phyloP scores from a whole-genome alignment of 202 grass and related monocot species.

The Carex arenaria region DNA sequence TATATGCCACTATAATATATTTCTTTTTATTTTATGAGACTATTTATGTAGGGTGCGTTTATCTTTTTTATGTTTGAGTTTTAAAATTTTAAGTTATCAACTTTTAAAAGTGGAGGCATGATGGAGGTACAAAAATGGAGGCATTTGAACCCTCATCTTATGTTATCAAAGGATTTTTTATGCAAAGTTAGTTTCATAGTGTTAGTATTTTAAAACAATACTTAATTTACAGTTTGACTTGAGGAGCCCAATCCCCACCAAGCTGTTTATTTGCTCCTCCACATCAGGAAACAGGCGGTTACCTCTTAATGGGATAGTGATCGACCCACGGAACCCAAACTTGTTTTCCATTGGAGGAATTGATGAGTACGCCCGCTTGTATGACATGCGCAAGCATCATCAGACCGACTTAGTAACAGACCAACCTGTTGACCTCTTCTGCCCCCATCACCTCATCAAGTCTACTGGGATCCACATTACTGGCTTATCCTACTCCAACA shows the following conservation, averaged over 20 bases:
- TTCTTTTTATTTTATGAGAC: background rate
- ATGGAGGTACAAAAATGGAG: no score
- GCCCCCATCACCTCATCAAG: slow-evolving; percentile 57
- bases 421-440: slow-evolving; percentile 56
- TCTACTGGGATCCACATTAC: slow-evolving; percentile 44
- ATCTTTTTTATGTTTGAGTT: no score
- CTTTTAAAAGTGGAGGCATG: no score
- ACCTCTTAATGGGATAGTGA: slow-evolving; percentile 60
- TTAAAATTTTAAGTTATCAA: no score
- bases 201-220: slow-evolving; percentile 6
- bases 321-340: slow-evolving; percentile 55
- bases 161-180: background rate
- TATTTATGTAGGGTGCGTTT: background rate
- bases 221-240: slow-evolving; percentile 72
- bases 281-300: slow-evolving; percentile 36
- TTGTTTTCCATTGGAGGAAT: slow-evolving; percentile 67
- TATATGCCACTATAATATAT: background rate
- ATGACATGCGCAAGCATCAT: slow-evolving; percentile 63
- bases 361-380: slow-evolving; percentile 70
- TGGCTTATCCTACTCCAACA: slow-evolving; percentile 54
- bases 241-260: slow-evolving; percentile 41
- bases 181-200: background rate
- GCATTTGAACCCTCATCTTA: no score
- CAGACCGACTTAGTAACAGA: slow-evolving; percentile 28
- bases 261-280: slow-evolving; percentile 67